Base-by-base conservation (phyloP, 805 yeast genomes). In the Zygosaccharomyces lentus region DNA sequence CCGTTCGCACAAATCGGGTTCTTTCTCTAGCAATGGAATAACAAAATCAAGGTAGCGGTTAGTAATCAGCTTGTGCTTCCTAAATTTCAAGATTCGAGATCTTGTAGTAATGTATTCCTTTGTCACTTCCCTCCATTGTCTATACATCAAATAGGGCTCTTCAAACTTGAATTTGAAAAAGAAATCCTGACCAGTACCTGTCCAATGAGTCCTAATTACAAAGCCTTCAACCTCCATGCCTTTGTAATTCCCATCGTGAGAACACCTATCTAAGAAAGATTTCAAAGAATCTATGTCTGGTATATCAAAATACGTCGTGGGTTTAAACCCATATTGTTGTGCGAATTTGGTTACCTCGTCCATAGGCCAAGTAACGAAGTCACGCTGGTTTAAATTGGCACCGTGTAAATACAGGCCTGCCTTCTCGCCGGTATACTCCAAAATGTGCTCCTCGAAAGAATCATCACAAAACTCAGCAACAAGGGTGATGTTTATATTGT, bases 381-480 rank as follows among this genome's bases (percentile, higher is more conserved):
- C 57, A 0, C 80, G 75, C 1, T 72, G 68, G 58, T 93, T 93
- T 41, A 65, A 57, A 63, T 93, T 93, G 36, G 93, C 65, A 0
- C 99, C 99, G 62, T 91, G 98, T 13, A 93, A 64, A 55, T 93
- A 93, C 5, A 93, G 68, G 0, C 99, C 99, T 0, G 96, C 80
- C 8, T 67, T 68, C 0, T 82, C 81, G 1, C 70, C 71, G 2
- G 73, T 62, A 59, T 93, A 93, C 47, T 82, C 83, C 40, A 93
- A 70, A 6, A 93, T 86, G 62, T 93, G 99, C 63, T 93, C 98
- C 62, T 93, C 99, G 64, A 93, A 93, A 0, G 65, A 66, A 58
- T 93, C 99, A 61, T 93, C 96, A 64, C 99, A 93, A 29, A 78
- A 75, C 65, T 93, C 99, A 0, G 90, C 89, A 1, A 89, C 96